A percentile compares a stretch with the other conserved stretches of the same genome.
Conservation (phyloP, 345 rosid species). For the Bretschneidera sinensis region DNA sequence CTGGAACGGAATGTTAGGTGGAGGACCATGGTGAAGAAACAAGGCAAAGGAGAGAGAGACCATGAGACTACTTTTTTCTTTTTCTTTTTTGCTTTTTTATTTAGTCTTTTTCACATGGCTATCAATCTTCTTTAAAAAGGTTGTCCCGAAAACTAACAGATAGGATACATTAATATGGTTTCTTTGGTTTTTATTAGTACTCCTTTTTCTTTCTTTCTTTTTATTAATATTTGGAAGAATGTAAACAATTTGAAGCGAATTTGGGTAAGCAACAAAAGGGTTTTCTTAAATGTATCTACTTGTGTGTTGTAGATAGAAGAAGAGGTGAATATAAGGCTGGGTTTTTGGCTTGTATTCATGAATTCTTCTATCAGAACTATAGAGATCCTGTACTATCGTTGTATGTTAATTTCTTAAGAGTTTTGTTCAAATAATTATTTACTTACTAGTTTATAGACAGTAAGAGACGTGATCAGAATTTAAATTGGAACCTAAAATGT, state of each 20-base stretch:
- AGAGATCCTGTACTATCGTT: constrained; percentile 7
- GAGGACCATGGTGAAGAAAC: constrained; percentile 37
- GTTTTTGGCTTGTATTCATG: constrained; percentile 17
- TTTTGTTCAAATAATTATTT: not conserved
- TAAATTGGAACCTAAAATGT: not conserved
- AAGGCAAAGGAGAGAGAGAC: not conserved
- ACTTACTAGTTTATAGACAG: too few relatives aligned
- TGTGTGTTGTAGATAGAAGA: constrained; percentile 20
- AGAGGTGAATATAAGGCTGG: constrained; percentile 16
- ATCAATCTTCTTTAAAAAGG: constrained; percentile 21
- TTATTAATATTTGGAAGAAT: constrained; percentile 5
- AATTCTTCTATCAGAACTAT: constrained; percentile 18
- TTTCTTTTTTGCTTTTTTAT: not conserved
- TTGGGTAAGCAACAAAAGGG: constrained; percentile 21
- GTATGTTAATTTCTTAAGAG: constrained; percentile 5
- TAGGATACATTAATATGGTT: constrained; percentile 14
- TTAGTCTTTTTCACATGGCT: constrained; percentile 12
- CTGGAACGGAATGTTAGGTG: constrained; percentile 45
- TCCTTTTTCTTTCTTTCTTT: not conserved
- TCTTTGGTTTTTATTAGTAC: not conserved
- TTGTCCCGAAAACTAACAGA: constrained; percentile 31
- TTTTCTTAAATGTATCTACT: constrained; percentile 4
- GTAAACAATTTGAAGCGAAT: constrained; percentile 18
- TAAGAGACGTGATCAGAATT: not conserved
- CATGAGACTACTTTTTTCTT: not conserved